Conservation (phyloP, 1,284 basidiomycete genomes). For the Peniophora sp. region DNA sequence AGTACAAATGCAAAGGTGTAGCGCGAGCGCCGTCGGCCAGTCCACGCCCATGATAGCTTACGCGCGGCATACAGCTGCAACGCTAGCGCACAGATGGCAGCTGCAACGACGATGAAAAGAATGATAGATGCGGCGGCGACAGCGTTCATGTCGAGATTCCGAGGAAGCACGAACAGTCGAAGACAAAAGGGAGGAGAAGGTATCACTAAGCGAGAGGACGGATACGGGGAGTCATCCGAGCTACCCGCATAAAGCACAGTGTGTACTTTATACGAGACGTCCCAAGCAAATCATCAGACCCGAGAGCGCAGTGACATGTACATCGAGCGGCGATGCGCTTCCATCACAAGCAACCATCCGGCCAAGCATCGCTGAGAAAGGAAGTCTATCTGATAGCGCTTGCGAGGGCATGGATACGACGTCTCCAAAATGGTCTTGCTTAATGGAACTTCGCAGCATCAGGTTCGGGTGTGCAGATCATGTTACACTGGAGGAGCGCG, state of each 20-base stretch:
- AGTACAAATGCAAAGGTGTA: not conserved
- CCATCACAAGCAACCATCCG: not conserved
- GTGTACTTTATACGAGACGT: not conserved
- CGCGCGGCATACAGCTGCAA: not conserved
- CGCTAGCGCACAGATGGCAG: not conserved
- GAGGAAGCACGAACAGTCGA: not conserved
- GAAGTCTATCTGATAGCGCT: not conserved
- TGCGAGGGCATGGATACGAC: not conserved
- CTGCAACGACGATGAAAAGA: not conserved
- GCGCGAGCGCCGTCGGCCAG: not conserved
- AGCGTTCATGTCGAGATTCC: not conserved
- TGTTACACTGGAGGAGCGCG: not conserved
- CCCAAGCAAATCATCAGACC: not conserved
- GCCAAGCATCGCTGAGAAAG: not conserved
- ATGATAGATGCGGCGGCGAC: not conserved
- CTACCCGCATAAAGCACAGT: not conserved
- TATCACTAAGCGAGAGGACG: not conserved
- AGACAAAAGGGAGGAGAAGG: not conserved
- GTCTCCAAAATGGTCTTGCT: not conserved
- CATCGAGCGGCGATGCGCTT: not conserved
- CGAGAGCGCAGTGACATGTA: not conserved
- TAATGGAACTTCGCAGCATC: not conserved
- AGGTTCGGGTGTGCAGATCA: not conserved
- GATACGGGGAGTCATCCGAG: not conserved
- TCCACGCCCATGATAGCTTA: not conserved